Base-by-base conservation (phyloP, 73 alveolate species). In the Paramecium pentaurelia region DNA sequence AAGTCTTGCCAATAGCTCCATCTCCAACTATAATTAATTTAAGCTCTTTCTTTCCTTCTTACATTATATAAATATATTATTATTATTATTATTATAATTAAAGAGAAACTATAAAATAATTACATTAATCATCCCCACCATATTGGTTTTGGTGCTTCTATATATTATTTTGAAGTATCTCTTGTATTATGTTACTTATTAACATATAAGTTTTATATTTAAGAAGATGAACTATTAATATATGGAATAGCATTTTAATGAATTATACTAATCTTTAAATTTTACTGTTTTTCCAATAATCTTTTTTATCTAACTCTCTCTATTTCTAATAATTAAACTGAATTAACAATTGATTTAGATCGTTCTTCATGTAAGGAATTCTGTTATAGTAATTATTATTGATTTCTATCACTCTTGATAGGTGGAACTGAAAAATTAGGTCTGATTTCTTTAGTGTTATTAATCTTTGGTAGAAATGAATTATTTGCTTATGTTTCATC, bases 11-110 rank as follows among this genome's bases (percentile, higher is more conserved):
- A 8, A 40, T 40, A 10, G 49, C 49, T 40, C 49, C 49, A 7
- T 84, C 92, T 4, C 92, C 92, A n/a, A 84, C 86, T 4, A 84
- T 58, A 14, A 84, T 36, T 51, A 84, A n/a, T 25, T 84, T 84
- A n/a, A 84, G 22, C 40, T 30, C 60, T 16, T 37, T 75, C 60
- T 75, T 54, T n/a, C 1, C 14, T 49, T 49, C 18, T 14, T 49
- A 12, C 22, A 49, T 14, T 16, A 49, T 2, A 47, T 14, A 45
- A 8, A 14, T 49, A 54, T 6, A 16, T 18, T 54, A 3, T 18
- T 16, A 49, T 1, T 54, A 3, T 16, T 6, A 54, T 54, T 18
- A 54, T 22, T 22, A 22, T 22, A 22, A 22, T 22, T 18, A 54
- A 54, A 16, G 70, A 54, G 70, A 54, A 54, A 4, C 32, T 4